Base-by-base conservation (phyloP, 164 flowering plant species). In the Umbellularia californica region DNA sequence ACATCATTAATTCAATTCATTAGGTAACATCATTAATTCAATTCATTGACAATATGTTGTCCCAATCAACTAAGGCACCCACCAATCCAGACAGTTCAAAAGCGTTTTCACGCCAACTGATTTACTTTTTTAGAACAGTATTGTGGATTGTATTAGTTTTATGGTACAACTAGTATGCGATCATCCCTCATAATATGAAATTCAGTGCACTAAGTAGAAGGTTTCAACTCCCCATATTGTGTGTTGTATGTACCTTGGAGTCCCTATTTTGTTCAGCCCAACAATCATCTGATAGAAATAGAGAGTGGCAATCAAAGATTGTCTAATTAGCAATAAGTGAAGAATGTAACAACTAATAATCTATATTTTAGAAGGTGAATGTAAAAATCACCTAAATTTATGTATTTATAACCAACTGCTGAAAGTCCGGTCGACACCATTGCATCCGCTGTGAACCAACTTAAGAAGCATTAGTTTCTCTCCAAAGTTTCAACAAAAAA, bases 251-350 rank as follows among this genome's bases (percentile, higher is more conserved):
- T 79, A 87, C 92, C 89, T 85, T 47, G 25, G 89, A 84, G 70
- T 88, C 91, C 76, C 94, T 81, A 65, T 82, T 78, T 24, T 71
- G 79, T 71, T 88, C 94, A 33, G 79, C 90, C 94, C 94, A 90
- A 64, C 94, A 90, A 84, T 90, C 94, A 83, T 89, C 93, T 89
- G 80, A 73, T 30, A 50, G 52, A 74, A 71, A 74, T n/a, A n/a
- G 20, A 58, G 2, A 77, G 47, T 41, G 13, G 2, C 13, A 23
- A 25, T 25, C 13, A 41, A 52, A 68, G 1, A 28, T 69, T 52
- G 14, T 1, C 15, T 24, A 70, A 50, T 24, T 70, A 51, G 14
- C 13, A 51, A 15, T 12, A 20, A 28, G 22, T 70, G 20, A 51
- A 22, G 1, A 12, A 5, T 25, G 12, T 14, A 50, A 23, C 2